These are phyloP conservation scores for Daedalea quercina DNA, from an alignment of 768 basidiomycete genomes.

Conservation along the genomic window DNA sequence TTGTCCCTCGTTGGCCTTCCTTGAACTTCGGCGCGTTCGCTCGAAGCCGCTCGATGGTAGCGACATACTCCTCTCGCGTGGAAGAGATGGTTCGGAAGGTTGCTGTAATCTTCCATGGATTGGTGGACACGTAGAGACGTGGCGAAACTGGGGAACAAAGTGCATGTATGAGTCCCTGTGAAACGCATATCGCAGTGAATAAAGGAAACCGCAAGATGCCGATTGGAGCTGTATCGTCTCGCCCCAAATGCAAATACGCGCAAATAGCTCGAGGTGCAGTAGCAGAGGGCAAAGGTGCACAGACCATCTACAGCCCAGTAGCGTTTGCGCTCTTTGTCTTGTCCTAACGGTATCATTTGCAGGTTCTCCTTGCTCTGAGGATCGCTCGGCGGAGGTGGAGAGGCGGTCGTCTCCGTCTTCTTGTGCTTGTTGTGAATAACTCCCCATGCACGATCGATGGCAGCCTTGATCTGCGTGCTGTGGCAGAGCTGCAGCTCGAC, in stretches of 20 bases:
- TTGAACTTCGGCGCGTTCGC: constrained; percentile 33
- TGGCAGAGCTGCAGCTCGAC: constrained; percentile 80
- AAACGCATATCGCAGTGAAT: constrained; percentile 2
- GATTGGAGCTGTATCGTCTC: constrained; percentile 27
- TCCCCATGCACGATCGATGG: constrained; percentile 83
- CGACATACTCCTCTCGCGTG: constrained; percentile 68
- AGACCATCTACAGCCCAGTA: constrained; percentile 88
- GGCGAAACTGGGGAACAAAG: constrained; percentile 48
- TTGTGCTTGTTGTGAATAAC: constrained; percentile 80
- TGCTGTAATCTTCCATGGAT: constrained; percentile 85
- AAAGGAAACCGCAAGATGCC: constrained; percentile 37
- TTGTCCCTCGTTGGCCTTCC: constrained; percentile 42
- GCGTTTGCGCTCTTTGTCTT: constrained; percentile 68
- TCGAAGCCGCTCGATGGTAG: constrained; percentile 56
- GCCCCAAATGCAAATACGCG: constrained; percentile 55
- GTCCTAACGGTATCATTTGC: constrained; percentile 66
- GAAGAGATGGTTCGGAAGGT: constrained; percentile 69
- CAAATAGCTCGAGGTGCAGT: constrained; percentile 44
- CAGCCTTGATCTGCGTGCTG: constrained; percentile 57
- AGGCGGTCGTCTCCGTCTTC: constrained; percentile 58
- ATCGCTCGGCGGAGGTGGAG: constrained; percentile 48
- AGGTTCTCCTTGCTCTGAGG: constrained; percentile 61
- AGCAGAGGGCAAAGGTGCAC: constrained; percentile 35
- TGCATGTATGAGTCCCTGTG: constrained; percentile 4
- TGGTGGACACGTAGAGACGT: constrained; percentile 76